phyloP scores from a whole-genome alignment of 345 rosid species.

The Lenwebbia sp. region DNA sequence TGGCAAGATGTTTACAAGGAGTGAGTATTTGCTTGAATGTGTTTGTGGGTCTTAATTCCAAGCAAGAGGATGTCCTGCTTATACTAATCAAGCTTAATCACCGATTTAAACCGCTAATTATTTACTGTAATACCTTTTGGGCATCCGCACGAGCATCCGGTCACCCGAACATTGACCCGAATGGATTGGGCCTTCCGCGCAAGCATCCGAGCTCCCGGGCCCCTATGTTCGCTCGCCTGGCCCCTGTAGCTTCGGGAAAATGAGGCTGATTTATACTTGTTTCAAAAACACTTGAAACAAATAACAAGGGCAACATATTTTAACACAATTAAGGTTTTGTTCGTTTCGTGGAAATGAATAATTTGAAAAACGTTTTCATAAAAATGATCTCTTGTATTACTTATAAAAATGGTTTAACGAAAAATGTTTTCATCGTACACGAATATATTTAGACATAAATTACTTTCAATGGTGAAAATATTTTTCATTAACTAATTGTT shows the following conservation, averaged over 20 bases:
- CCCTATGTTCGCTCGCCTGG: neutral
- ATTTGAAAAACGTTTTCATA: too few relatives aligned
- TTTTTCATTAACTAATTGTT: too few relatives aligned
- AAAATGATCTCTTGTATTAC: too few relatives aligned
- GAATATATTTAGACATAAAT: too few relatives aligned
- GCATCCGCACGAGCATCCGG: neutral
- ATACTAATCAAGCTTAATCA: neutral
- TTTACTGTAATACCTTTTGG: neutral
- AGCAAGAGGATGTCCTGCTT: neutral
- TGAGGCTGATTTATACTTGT: neutral
- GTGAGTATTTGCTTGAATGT: neutral
- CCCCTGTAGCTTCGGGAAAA: neutral
- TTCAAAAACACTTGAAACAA: neutral
- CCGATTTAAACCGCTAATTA: neutral
- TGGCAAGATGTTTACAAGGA: too few relatives aligned
- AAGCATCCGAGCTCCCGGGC: neutral
- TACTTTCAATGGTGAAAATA: too few relatives aligned
- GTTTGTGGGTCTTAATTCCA: neutral
- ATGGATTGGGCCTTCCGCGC: neutral
- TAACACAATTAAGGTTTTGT: too few relatives aligned
- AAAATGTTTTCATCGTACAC: too few relatives aligned
- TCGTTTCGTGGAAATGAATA: too few relatives aligned
- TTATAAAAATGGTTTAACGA: too few relatives aligned
- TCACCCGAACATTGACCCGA: neutral
- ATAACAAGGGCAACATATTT: neutral